These are phyloP conservation scores for Hordeum marinum DNA, from an alignment of 176 grass and related monocot species.

Conservation along the genomic window DNA sequence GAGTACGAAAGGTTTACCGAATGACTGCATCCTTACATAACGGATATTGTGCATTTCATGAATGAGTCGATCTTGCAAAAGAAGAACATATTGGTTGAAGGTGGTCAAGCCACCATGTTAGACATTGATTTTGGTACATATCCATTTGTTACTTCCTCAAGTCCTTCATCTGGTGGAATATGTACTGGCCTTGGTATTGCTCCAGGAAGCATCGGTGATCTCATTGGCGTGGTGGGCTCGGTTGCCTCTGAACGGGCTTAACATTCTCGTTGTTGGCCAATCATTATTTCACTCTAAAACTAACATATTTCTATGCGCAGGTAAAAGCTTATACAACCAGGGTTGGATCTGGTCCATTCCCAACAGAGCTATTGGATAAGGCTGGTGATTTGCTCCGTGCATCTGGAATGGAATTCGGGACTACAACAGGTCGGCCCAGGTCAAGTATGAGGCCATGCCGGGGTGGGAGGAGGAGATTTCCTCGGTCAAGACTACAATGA, in stretches of 20 bases:
- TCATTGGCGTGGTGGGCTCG: constrained; percentile 80
- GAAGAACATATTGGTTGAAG: constrained; percentile 92
- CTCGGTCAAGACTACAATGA: constrained; percentile 54
- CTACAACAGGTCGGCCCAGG: constrained; percentile 80
- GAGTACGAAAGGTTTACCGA: constrained; percentile 73
- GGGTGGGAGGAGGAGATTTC: constrained; percentile 84
- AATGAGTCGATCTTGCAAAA: constrained; percentile 69
- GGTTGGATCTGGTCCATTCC: constrained; percentile 89
- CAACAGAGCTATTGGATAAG: constrained; percentile 75
- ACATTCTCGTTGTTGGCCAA: neutral
- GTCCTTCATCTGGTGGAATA: constrained; percentile 86
- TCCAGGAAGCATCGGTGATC: constrained; percentile 62
- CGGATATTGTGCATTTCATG: constrained; percentile 74
- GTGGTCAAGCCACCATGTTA: constrained; percentile 96
- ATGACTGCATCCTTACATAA: constrained; percentile 59
- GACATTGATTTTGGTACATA: constrained; percentile 98
- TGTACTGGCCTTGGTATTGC: constrained; percentile 87
- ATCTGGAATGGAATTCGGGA: constrained; percentile 90
- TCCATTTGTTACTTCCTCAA: constrained; percentile 92
- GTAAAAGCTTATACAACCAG: constrained; percentile 97
- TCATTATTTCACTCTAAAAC: neutral
- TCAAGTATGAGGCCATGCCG: constrained; percentile 79
- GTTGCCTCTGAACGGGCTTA: constrained; percentile 2
- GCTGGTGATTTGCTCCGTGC: constrained; percentile 57
- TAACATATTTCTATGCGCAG: constrained; percentile 20